Percentiles rank a stretch among this genome's conserved stretches.
phyloP scores from a whole-genome alignment of 2,329 filamentous ascomycete genomes.

The Fusarium sp. region DNA sequence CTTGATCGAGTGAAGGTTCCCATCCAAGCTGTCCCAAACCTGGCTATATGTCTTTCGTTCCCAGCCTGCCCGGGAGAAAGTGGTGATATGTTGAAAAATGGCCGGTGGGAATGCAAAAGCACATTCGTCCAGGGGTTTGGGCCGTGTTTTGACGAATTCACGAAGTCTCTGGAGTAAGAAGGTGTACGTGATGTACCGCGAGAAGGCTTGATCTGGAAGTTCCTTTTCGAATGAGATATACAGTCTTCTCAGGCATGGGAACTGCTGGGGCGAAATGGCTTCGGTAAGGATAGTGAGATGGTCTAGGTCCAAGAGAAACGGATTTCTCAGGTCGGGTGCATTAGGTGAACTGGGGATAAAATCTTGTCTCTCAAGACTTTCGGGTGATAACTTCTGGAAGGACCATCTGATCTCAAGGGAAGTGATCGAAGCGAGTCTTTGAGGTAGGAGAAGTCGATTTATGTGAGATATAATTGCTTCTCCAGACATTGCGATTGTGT shows the following conservation, averaged over 20 bases:
- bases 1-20: background rate
- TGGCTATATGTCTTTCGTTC: background rate
- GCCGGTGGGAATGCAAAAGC: background rate
- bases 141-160: background rate
- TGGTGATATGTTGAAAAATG: background rate
- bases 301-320: background rate
- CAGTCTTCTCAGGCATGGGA: background rate
- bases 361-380: background rate
- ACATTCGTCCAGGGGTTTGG: background rate
- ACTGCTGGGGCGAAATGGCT: background rate
- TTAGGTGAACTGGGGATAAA: background rate
- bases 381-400: background rate
- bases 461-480: background rate
- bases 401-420: slow-evolving; percentile 9
- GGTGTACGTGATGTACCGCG: background rate
- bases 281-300: background rate
- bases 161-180: background rate
- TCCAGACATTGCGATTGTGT: background rate
- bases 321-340: background rate
- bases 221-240: background rate
- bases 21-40: background rate
- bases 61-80: no score
- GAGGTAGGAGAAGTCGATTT: background rate
- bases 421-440: background rate
- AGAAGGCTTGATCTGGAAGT: no score